These are phyloP conservation scores for Podosphaera fusca DNA, from an alignment of 2,329 filamentous ascomycete species.

Conservation along the genomic window DNA sequence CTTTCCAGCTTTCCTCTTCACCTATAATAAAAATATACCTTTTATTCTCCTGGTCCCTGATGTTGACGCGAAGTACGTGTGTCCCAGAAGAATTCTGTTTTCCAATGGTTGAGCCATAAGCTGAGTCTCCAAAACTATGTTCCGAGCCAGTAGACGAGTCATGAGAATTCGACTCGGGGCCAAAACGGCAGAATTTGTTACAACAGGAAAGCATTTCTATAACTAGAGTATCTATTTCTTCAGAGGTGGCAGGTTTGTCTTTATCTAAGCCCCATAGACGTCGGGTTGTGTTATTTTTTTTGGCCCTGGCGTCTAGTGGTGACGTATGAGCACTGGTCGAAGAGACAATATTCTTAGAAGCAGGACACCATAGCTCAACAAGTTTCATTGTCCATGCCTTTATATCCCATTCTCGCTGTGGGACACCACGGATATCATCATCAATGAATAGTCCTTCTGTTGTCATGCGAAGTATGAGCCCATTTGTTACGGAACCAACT, in stretches of 20 bases:
- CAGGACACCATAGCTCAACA: constrained; percentile 68
- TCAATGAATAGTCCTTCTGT: constrained; percentile 94
- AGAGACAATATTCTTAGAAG: constrained; percentile 24
- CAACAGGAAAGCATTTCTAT: constrained; percentile 38
- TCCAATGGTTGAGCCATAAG: constrained; percentile 14
- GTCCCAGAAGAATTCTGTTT: constrained; percentile 26
- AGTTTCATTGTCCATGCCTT: constrained; percentile 94
- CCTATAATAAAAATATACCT: constrained; percentile 40
- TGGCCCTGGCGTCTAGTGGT: constrained; percentile 18
- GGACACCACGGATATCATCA: constrained; percentile 72
- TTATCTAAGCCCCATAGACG: constrained; percentile 19
- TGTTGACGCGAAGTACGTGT: constrained; percentile 38
- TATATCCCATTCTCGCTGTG: constrained; percentile 95
- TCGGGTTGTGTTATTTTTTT: constrained; percentile 12
- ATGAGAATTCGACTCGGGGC: constrained; percentile 19
- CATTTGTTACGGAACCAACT: constrained; percentile 70
- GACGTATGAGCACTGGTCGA: constrained; percentile 20
- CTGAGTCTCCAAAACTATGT: constrained; percentile 8
- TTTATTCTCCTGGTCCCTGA: constrained; percentile 43
- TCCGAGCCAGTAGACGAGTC: constrained; percentile 10
- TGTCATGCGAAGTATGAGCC: constrained; percentile 73
- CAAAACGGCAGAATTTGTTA: constrained; percentile 36
- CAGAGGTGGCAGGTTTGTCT: constrained; percentile 23
- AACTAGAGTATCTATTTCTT: constrained; percentile 44
- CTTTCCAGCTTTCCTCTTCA: constrained; percentile 46